phyloP scores from a whole-genome alignment of 305 asterid species.

The Solanum hybrid region DNA sequence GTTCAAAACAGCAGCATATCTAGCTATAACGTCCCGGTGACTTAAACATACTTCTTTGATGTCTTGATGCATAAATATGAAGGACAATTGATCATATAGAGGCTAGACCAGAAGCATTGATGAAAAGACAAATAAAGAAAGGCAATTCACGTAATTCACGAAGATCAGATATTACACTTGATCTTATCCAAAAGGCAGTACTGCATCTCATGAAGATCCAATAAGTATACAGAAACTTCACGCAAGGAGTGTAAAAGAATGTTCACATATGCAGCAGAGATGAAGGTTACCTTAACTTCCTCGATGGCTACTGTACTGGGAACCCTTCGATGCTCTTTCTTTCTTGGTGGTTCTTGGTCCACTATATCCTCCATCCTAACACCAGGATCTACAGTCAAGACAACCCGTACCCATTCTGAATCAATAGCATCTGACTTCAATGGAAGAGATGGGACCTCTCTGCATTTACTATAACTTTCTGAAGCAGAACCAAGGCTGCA shows the following conservation, averaged over 20 bases:
- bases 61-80: neutral
- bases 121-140: neutral
- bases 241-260: neutral
- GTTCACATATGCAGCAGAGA: neutral
- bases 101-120: neutral
- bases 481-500: slow-evolving; percentile 16
- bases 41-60: neutral
- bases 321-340: slow-evolving; percentile 97
- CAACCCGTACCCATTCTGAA: slow-evolving; percentile 73
- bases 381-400: slow-evolving; percentile 92
- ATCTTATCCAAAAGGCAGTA: neutral
- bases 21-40: neutral
- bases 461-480: slow-evolving; percentile 23
- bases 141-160: neutral
- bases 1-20: neutral
- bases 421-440: slow-evolving; percentile 33
- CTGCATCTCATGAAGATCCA: neutral
- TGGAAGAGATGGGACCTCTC: slow-evolving; percentile 35
- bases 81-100: neutral
- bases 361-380: slow-evolving; percentile 92
- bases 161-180: neutral
- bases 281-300: slow-evolving; percentile 81
- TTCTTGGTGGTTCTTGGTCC: slow-evolving; percentile 83
- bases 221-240: slow-evolving; percentile 1
- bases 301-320: slow-evolving; percentile 99